These are phyloP conservation scores for Fraxinus albicans DNA, from an alignment of 305 asterid species.

Conservation along the genomic window DNA sequence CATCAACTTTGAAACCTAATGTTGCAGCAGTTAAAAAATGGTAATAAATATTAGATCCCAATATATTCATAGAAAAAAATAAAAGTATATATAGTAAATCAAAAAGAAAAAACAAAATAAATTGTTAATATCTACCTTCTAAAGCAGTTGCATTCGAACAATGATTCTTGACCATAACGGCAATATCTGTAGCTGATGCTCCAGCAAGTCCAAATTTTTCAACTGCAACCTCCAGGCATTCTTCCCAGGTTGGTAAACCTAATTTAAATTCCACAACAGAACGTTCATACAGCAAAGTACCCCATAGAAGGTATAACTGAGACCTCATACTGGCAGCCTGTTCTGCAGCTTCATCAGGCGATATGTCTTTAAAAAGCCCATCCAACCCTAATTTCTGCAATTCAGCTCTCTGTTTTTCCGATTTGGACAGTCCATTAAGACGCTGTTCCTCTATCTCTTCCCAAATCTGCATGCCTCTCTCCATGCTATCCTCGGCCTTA, in stretches of 20 bases:
- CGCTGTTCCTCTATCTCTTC: conserved; percentile 92
- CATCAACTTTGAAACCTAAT: conserved; percentile 85
- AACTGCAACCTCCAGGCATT: conserved; percentile 84
- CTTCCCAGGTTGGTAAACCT: conserved; percentile 87
- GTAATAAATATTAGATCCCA: conserved; percentile 18
- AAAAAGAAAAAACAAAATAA: not conserved
- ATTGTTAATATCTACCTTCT: conserved; percentile 51
- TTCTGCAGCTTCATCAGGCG: conserved; percentile 68
- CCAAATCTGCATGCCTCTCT: conserved; percentile 87
- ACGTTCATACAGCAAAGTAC: conserved; percentile 83
- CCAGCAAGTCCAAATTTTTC: conserved; percentile 89
- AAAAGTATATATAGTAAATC: not conserved
- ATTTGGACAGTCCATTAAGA: conserved; percentile 74
- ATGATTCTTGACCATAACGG: conserved; percentile 93
- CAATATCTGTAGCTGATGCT: conserved; percentile 77
- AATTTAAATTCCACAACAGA: conserved; percentile 86
- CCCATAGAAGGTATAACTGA: conserved; percentile 85
- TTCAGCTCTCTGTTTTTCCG: conserved; percentile 59
- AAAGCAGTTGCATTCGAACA: conserved; percentile 89
- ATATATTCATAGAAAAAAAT: not conserved
- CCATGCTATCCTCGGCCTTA: conserved; percentile 94
- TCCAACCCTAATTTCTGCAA: conserved; percentile 64
- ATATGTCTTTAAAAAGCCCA: conserved; percentile 50
- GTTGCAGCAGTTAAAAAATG: conserved; percentile 18
- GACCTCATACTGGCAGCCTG: conserved; percentile 67